A percentile compares a stretch with the other conserved stretches of the same genome.
phyloP scores from a whole-genome alignment of 345 rosid species.

The Salix viminalis region DNA sequence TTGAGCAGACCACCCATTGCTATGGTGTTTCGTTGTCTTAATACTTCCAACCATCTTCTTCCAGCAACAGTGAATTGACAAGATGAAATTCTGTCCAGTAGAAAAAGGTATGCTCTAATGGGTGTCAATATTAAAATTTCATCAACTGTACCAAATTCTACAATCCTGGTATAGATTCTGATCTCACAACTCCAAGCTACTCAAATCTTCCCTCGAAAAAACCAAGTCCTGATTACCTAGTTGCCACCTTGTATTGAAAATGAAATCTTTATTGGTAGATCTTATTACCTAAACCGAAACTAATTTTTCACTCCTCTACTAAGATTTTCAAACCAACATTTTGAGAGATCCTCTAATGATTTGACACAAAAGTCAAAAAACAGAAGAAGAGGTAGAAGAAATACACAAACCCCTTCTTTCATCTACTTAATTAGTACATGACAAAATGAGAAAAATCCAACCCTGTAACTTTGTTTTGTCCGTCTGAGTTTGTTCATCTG shows the following conservation, averaged over 20 bases:
- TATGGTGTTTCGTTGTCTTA: conserved; percentile 19
- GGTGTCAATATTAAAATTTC: neutral
- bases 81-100: conserved; percentile 9
- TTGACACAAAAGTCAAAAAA: neutral
- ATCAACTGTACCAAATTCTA: conserved; percentile 3
- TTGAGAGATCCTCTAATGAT: neutral
- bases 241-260: conserved; percentile 20
- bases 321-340: conserved; percentile 34
- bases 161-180: conserved; percentile 17
- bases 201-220: conserved; percentile 5
- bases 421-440: neutral
- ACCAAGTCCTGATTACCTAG: conserved; percentile 9
- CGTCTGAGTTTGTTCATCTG: conserved; percentile 60
- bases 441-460: neutral
- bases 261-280: conserved; percentile 37
- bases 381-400: neutral
- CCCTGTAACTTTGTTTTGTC: conserved; percentile 27
- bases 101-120: neutral
- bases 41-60: conserved; percentile 59
- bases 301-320: conserved; percentile 19
- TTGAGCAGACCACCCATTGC: conserved; percentile 32
- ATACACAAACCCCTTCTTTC: neutral
- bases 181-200: neutral
- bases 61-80: conserved; percentile 13
- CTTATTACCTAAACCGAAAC: conserved; percentile 36